Conservation (phyloP, 2,329 filamentous ascomycete genomes). For the Alternaria arbusti region DNA sequence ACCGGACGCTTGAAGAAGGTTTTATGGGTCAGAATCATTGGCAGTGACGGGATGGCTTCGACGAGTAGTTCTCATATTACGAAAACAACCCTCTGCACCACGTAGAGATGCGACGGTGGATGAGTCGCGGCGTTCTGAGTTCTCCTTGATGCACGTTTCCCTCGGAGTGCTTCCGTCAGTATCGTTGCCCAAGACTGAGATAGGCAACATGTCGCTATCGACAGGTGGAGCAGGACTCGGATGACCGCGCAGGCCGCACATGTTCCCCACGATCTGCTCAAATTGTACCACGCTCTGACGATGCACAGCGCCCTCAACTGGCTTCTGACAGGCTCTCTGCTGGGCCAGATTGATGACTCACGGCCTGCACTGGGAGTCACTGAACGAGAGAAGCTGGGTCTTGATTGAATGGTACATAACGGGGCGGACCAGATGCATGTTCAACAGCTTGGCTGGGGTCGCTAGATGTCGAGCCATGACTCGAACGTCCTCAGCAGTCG, state of each 20-base stretch:
- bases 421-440: neutral
- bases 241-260: slow-evolving; percentile 13
- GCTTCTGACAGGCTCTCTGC: neutral
- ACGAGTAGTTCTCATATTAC: slow-evolving; percentile 7
- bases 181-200: slow-evolving; percentile 12
- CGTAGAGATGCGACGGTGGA: slow-evolving; percentile 5
- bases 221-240: slow-evolving; percentile 4
- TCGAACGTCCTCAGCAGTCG: slow-evolving; percentile 4
- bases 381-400: neutral
- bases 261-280: slow-evolving; percentile 20
- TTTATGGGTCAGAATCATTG: slow-evolving; percentile 78
- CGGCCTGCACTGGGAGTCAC: neutral
- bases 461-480: neutral
- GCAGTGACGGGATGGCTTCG: slow-evolving; percentile 55
- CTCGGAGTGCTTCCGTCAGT: slow-evolving; percentile 3
- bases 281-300: slow-evolving; percentile 2
- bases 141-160: slow-evolving; percentile 13
- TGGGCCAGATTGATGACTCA: neutral
- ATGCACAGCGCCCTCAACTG: slow-evolving; percentile 12
- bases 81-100: slow-evolving; percentile 1
- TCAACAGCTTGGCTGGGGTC: neutral
- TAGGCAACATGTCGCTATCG: slow-evolving; percentile 5
- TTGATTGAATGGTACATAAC: neutral
- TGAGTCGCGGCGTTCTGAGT: slow-evolving; percentile 10
- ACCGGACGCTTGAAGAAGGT: slow-evolving; percentile 90